phyloP scores from a whole-genome alignment of 257 asterid genomes.

The Capsicum pubescens region DNA sequence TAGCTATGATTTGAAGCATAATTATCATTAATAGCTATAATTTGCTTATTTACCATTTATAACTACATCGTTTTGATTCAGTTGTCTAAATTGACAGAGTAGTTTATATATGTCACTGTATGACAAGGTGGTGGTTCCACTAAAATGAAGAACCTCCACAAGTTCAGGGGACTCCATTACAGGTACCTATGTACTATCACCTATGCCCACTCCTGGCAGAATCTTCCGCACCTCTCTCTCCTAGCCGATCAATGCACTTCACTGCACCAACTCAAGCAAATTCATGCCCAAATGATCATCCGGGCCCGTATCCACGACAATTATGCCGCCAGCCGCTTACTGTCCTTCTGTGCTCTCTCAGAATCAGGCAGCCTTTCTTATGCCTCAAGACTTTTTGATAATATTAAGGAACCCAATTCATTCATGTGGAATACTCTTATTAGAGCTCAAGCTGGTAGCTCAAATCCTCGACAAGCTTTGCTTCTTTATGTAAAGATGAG shows the following conservation, averaged over 20 bases:
- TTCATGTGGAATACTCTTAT: conserved; percentile 96
- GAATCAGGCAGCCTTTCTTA: conserved; percentile 57
- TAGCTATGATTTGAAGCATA: too few relatives aligned
- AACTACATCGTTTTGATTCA: too few relatives aligned
- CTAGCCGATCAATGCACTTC: conserved; percentile 65
- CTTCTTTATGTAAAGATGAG: conserved; percentile 59
- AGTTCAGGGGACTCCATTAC: conserved; percentile 23
- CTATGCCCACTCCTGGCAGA: conserved; percentile 25
- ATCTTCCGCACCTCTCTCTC: conserved; percentile 41
- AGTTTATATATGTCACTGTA: too few relatives aligned
- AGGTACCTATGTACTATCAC: conserved; percentile 37
- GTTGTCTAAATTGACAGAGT: too few relatives aligned
- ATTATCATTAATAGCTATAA: too few relatives aligned
- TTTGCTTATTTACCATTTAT: too few relatives aligned
- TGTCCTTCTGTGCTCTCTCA: conserved; percentile 76
- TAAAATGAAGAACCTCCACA: conserved; percentile 25
- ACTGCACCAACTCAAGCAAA: conserved; percentile 69
- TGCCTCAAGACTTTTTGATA: conserved; percentile 57
- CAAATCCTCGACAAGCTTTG: conserved; percentile 51
- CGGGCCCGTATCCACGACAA: conserved; percentile 66
- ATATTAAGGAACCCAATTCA: conserved; percentile 50
- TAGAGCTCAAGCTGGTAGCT: conserved; percentile 60
- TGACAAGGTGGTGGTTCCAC: too few relatives aligned
- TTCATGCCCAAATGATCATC: conserved; percentile 79
- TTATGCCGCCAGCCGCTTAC: conserved; percentile 81